Conservation (phyloP, 176 grass and related monocot genomes). For the Tuctoria greenei region DNA sequence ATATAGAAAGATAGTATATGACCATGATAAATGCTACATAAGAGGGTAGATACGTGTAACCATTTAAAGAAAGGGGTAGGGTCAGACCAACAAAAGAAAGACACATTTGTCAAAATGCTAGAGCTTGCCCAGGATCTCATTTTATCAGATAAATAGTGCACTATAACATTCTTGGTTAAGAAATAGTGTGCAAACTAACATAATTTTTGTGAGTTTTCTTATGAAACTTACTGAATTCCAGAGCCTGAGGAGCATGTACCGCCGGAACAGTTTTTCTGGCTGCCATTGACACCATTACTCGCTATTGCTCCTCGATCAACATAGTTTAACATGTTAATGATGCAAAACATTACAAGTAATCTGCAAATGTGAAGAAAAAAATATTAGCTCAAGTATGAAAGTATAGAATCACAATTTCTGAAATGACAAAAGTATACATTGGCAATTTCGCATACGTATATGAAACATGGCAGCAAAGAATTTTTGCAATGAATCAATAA, state of each 20-base stretch:
- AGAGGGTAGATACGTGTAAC: background rate
- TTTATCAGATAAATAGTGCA: conserved; percentile 16
- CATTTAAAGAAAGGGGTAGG: background rate
- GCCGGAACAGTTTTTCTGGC: conserved; percentile 59
- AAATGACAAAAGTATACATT: background rate
- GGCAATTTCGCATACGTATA: background rate
- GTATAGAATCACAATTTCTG: background rate
- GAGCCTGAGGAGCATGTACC: conserved; percentile 77
- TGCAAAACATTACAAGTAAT: conserved; percentile 90
- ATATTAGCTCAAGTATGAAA: conserved; percentile 3
- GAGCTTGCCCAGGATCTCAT: background rate
- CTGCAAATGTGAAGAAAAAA: conserved; percentile 43
- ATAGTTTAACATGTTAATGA: conserved; percentile 98
- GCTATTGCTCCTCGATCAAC: conserved; percentile 96
- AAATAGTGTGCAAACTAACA: background rate
- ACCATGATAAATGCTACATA: background rate
- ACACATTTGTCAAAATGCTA: background rate
- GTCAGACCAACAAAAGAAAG: background rate
- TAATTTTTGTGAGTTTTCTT: conserved; percentile 8
- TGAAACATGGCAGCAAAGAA: background rate
- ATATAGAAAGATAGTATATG: background rate
- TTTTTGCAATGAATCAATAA: background rate
- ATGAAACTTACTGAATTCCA: conserved; percentile 91
- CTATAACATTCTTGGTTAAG: background rate
- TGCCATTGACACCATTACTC: conserved; percentile 98